phyloP scores from a whole-genome alignment of 768 basidiomycete species.

The Mycena capillaripes region DNA sequence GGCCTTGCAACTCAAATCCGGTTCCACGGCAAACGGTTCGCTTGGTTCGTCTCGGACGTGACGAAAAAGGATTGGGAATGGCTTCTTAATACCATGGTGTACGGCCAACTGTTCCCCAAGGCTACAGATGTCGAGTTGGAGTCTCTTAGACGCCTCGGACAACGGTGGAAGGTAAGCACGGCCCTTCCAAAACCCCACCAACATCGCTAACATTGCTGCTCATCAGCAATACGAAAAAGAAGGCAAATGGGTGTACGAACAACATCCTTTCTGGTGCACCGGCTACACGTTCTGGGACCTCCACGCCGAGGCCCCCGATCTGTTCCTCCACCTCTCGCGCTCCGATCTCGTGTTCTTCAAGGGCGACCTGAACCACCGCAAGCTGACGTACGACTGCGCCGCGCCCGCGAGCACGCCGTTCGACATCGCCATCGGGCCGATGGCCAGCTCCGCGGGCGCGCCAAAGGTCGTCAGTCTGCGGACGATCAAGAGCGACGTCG shows the following conservation, averaged over 20 bases:
- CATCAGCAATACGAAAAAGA: slow-evolving; percentile 90
- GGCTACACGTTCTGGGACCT: slow-evolving; percentile 95
- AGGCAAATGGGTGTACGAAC: slow-evolving; percentile 95
- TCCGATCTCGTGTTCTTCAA: slow-evolving; percentile 96
- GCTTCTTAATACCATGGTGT: slow-evolving; percentile 89
- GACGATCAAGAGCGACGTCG: slow-evolving; percentile 96
- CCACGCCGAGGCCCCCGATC: slow-evolving; percentile 86
- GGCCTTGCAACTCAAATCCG: slow-evolving; percentile 87
- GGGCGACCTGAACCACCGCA: slow-evolving; percentile 94
- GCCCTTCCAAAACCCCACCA: neutral
- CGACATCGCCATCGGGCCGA: slow-evolving; percentile 90
- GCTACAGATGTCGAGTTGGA: slow-evolving; percentile 85
- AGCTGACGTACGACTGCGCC: slow-evolving; percentile 89
- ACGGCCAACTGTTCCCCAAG: slow-evolving; percentile 92
- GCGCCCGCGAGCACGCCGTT: slow-evolving; percentile 91
- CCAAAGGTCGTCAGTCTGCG: slow-evolving; percentile 89
- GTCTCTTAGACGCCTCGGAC: slow-evolving; percentile 82
- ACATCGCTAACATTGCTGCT: slow-evolving; percentile 14
- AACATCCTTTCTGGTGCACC: slow-evolving; percentile 96
- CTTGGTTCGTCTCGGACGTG: slow-evolving; percentile 96
- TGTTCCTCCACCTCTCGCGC: slow-evolving; percentile 92
- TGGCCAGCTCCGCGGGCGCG: slow-evolving; percentile 90
- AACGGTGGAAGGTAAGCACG: slow-evolving; percentile 85
- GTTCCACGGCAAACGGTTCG: slow-evolving; percentile 96
- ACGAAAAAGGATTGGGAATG: slow-evolving; percentile 96